Base-by-base conservation (phyloP, 2,329 filamentous ascomycete species). In the Pseudogymnoascus destructans region DNA sequence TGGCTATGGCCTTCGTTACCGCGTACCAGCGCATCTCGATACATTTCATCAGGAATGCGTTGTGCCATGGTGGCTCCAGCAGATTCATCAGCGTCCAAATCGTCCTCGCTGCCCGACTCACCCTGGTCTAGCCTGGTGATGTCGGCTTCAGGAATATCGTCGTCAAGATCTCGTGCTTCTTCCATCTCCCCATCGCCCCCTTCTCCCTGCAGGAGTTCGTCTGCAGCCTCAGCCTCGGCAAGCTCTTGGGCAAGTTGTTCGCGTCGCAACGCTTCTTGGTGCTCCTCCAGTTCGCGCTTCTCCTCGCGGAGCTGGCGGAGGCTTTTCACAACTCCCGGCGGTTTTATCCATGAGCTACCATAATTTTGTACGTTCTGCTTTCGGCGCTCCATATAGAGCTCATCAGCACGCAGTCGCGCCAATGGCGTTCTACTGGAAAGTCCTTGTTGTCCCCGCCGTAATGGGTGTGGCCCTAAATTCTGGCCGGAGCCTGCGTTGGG, bases 281-380 rank as follows among this genome's bases (percentile, higher is more conserved):
- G 87, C 71, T 98, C 93, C 69, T 92, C 86, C 58, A 87, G 80
- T 74, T 98, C 93, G 9, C 87, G 81, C 64, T 85, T 83, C 74
- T 98, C 93, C 72, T 98, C 93, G 40, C 87, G 85, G 73, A 90
- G 81, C 62, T 95, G 90, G 68, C 95, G 85, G 60, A 95, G 81
- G 1, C 92, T 95, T 76, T 97, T 98, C 59, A 82, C 71, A 58
- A 95, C 79, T 6, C 92, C 93, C 0, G 89, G 90, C 0, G 93
- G 93, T 60, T 86, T 87, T 59, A 98, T 84, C 93, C 93, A 98
- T 46, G 80, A 81, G 63, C 85, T 87, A 61, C 93, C 93, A 68
- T 95, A 96, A 66, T 90, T 87, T 54, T 86, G 81, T 27, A 97
- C 86, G 64, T 92, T 89, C 54, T 81, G 74, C 67, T 91, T 89